Conservation (phyloP, 495 filamentous ascomycete genomes). For the Trichocladium uniseriatum region DNA sequence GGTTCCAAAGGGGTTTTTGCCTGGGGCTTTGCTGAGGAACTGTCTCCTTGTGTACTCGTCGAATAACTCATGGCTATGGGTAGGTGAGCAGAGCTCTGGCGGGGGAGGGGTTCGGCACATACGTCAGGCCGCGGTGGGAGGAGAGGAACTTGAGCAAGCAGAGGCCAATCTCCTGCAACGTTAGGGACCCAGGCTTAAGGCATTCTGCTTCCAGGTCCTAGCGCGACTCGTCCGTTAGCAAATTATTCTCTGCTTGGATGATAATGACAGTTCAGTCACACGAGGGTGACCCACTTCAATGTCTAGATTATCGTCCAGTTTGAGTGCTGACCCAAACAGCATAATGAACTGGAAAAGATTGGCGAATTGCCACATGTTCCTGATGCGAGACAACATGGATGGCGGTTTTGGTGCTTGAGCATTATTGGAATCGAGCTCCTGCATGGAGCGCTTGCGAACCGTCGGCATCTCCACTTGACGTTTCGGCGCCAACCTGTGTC, state of each 20-base stretch:
- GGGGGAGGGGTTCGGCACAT: constrained; percentile 30
- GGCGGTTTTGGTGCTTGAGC: constrained; percentile 23
- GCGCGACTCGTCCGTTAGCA: constrained; percentile 1
- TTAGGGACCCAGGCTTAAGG: constrained; percentile 64
- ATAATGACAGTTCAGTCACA: background rate
- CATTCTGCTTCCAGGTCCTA: constrained; percentile 89
- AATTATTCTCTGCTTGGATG: background rate
- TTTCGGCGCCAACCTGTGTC: background rate
- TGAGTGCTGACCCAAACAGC: constrained; percentile 78
- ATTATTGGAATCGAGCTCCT: constrained; percentile 47
- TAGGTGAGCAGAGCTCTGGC: constrained; percentile 11
- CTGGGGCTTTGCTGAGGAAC: constrained; percentile 72
- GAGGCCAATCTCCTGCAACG: constrained; percentile 74
- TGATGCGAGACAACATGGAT: constrained; percentile 54
- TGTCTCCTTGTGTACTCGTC: constrained; percentile 91
- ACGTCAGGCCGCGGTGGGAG: constrained; percentile 86
- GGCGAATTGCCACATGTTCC: constrained; percentile 92
- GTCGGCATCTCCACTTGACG: constrained; percentile 37
- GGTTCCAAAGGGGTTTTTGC: constrained; percentile 76
- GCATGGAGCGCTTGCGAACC: constrained; percentile 60
- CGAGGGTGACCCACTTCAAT: constrained; percentile 60
- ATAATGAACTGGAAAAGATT: constrained; percentile 88
- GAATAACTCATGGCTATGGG: constrained; percentile 69
- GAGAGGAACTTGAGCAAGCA: constrained; percentile 86
- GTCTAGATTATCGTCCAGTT: constrained; percentile 75